Percentiles rank a stretch among this genome's conserved stretches.
These are phyloP conservation scores for Rhododendron ovatum DNA, from an alignment of 148 eudicot species.

Conservation along the genomic window DNA sequence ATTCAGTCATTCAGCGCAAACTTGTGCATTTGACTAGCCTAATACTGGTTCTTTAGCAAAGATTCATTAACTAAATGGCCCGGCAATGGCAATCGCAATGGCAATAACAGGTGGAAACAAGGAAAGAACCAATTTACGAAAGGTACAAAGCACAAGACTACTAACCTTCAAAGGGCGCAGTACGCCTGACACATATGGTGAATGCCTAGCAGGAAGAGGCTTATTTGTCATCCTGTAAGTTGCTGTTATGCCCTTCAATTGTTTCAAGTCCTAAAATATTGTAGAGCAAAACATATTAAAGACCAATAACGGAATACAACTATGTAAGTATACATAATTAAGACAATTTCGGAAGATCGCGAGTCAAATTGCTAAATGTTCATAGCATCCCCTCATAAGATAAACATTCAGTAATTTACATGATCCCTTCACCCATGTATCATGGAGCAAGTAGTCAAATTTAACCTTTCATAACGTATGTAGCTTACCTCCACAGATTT, in stretches of 20 bases:
- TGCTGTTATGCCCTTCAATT: constrained; percentile 83
- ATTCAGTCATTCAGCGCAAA: not conserved
- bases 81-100: not conserved
- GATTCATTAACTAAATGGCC: not conserved
- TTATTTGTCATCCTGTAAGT: constrained; percentile 92
- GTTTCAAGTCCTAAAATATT: constrained; percentile 68
- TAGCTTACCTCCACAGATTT: constrained; percentile 75
- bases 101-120: not conserved
- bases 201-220: constrained; percentile 89
- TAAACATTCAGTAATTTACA: not conserved
- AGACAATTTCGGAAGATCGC: not conserved
- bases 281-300: not conserved
- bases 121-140: not conserved
- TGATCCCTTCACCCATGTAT: not conserved
- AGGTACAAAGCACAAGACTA: not conserved
- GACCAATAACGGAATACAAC: not conserved
- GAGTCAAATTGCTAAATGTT: not conserved
- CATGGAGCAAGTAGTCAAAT: not conserved
- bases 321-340: not conserved
- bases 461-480: constrained; percentile 6
- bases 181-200: constrained; percentile 69
- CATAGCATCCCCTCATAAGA: not conserved
- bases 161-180: constrained; percentile 77
- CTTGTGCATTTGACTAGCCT: not conserved
- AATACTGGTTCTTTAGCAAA: not conserved